Evolutionary conservation across 805 yeast species (phyloP).

Genomic region (Yamadazyma sp.): DNA sequence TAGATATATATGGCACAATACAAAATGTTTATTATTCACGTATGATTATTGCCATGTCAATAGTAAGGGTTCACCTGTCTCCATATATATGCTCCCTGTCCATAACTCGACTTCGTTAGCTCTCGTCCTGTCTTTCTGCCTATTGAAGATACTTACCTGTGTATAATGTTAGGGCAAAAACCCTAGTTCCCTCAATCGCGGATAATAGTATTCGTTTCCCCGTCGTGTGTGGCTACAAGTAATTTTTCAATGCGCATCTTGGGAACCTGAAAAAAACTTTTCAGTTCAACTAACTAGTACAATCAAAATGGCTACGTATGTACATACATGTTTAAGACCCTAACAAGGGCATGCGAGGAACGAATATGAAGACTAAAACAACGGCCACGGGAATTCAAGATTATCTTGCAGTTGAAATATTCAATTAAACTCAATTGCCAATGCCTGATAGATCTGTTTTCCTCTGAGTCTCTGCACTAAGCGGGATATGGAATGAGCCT

Average conservation of each 20-base stretch:
- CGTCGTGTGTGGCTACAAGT: background rate
- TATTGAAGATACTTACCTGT: too few relatives aligned
- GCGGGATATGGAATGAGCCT: conserved; percentile 37
- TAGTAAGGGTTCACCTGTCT: too few relatives aligned
- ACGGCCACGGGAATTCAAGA: conserved; percentile 40
- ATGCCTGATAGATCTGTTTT: conserved; percentile 46
- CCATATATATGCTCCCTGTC: too few relatives aligned
- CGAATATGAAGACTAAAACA: conserved; percentile 3
- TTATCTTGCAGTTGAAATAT: conserved; percentile 36
- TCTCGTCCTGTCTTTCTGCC: too few relatives aligned
- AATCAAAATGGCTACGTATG: conserved; percentile 19
- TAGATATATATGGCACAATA: too few relatives aligned
- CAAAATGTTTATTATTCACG: too few relatives aligned
- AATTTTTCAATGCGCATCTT: conserved; percentile 3
- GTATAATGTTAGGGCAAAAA: too few relatives aligned
- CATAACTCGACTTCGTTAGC: too few relatives aligned
- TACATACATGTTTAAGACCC: conserved; percentile 2
- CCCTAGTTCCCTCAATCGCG: too few relatives aligned
- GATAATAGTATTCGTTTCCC: too few relatives aligned
- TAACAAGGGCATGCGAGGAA: conserved; percentile 1
- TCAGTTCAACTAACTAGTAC: conserved; percentile 1
- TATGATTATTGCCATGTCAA: too few relatives aligned
- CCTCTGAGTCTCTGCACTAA: conserved; percentile 33
- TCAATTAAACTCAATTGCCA: conserved; percentile 31
- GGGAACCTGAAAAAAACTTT: conserved; percentile 4